Percentiles rank a stretch among this genome's conserved stretches.
phyloP scores from a whole-genome alignment of 768 basidiomycete species.

The Cubamyces sp. region DNA sequence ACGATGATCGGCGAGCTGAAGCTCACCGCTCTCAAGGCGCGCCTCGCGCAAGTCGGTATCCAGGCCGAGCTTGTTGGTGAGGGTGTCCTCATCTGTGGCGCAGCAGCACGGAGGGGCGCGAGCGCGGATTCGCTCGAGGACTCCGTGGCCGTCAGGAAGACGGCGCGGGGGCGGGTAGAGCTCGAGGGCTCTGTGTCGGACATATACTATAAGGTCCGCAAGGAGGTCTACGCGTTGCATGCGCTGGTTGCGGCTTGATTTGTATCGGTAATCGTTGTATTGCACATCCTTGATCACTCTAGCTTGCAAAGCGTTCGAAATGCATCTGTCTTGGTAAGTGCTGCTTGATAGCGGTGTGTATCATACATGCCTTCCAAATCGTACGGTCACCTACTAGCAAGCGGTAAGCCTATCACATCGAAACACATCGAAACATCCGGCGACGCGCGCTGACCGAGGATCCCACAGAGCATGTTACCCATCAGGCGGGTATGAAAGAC shows the following conservation, averaged over 20 bases:
- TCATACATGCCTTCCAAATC: too few relatives aligned
- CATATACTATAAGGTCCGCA: conserved; percentile 87
- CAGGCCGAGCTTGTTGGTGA: conserved; percentile 97
- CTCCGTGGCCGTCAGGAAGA: conserved; percentile 87
- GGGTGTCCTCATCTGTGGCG: conserved; percentile 90
- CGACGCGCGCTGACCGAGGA: too few relatives aligned
- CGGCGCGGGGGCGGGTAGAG: conserved; percentile 82
- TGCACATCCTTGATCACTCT: too few relatives aligned
- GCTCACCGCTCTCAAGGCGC: conserved; percentile 84
- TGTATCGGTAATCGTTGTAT: conserved; percentile 19
- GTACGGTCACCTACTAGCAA: too few relatives aligned
- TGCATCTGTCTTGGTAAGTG: too few relatives aligned
- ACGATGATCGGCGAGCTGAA: conserved; percentile 98
- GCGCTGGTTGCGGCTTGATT: conserved; percentile 76
- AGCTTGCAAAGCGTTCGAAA: not conserved
- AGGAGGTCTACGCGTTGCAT: conserved; percentile 88
- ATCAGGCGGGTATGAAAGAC: too few relatives aligned
- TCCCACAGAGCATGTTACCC: too few relatives aligned
- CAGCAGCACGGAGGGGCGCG: conserved; percentile 49
- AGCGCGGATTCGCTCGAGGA: conserved; percentile 55
- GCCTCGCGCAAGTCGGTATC: conserved; percentile 73
- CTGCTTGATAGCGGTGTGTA: too few relatives aligned
- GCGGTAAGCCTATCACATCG: too few relatives aligned
- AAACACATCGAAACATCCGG: too few relatives aligned
- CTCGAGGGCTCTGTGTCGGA: conserved; percentile 88